phyloP scores from a whole-genome alignment of 257 asterid species.

The Sherardia arvensis region DNA sequence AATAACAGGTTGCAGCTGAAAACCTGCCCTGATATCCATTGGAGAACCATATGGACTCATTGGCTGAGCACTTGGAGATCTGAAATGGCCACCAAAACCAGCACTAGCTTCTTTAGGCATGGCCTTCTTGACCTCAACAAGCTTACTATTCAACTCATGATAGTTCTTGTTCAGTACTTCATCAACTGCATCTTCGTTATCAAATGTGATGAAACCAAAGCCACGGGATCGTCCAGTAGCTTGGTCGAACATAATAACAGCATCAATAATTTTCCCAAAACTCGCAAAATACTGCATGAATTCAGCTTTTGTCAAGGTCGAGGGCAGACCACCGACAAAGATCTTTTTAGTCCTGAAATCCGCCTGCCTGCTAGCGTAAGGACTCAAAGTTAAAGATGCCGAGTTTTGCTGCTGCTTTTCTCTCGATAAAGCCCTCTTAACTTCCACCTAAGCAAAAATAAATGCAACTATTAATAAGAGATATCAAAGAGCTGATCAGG shows the following conservation, averaged over 20 bases:
- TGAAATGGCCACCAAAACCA: slow-evolving; percentile 20
- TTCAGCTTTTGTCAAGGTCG: slow-evolving; percentile 26
- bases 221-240: slow-evolving; percentile 37
- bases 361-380: slow-evolving; percentile 15
- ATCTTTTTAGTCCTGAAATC: slow-evolving; percentile 31
- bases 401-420: slow-evolving; percentile 1
- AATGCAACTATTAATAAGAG: not conserved
- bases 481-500: not conserved
- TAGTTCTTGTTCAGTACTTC: slow-evolving; percentile 28
- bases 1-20: slow-evolving; percentile 5
- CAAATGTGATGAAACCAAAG: slow-evolving; percentile 39
- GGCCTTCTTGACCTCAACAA: slow-evolving; percentile 39
- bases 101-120: slow-evolving; percentile 29
- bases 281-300: slow-evolving; percentile 26
- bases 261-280: slow-evolving; percentile 29
- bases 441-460: slow-evolving; percentile 4
- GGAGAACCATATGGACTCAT: not conserved
- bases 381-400: not conserved
- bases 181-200: slow-evolving; percentile 37
- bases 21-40: not conserved
- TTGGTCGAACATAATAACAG: slow-evolving; percentile 32
- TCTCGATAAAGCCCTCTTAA: slow-evolving; percentile 11
- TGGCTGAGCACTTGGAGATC: not conserved
- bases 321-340: slow-evolving; percentile 40
- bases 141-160: slow-evolving; percentile 30